These are phyloP conservation scores for Hemileccinum hortonii DNA, from an alignment of 1,284 basidiomycete genomes.

Conservation along the genomic window DNA sequence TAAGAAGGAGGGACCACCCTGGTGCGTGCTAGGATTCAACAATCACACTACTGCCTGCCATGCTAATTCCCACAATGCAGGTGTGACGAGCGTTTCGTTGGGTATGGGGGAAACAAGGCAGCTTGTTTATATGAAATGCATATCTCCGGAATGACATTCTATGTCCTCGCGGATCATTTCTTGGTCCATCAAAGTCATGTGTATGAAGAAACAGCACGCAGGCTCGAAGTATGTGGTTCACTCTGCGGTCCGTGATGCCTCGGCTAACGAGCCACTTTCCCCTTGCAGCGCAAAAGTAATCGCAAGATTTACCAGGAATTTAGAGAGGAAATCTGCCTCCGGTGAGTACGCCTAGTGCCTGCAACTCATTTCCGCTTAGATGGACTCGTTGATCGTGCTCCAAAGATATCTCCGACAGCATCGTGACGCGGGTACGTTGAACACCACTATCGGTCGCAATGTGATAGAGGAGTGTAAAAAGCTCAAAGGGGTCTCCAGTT, in stretches of 20 bases:
- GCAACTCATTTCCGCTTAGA: no score
- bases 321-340: conserved; percentile 69
- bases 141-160: conserved; percentile 68
- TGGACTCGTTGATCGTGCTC: neutral
- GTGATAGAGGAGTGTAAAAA: conserved; percentile 63
- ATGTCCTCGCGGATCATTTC: conserved; percentile 82
- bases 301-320: conserved; percentile 76
- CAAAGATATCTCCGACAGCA: conserved; percentile 56
- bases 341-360: conserved; percentile 37
- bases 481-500: conserved; percentile 50
- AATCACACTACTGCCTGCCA: neutral
- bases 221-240: conserved; percentile 52
- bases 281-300: conserved; percentile 65
- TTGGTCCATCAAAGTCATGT: conserved; percentile 81
- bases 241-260: neutral
- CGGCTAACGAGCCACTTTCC: neutral
- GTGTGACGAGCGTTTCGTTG: conserved; percentile 88
- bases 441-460: conserved; percentile 51
- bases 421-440: conserved; percentile 47
- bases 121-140: conserved; percentile 68
- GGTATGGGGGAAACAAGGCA: conserved; percentile 76
- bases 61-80: conserved; percentile 27
- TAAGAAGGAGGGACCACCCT: conserved; percentile 70
- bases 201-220: conserved; percentile 73
- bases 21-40: conserved; percentile 41